These are phyloP conservation scores for Starmerella bacillaris DNA, from an alignment of 805 yeast species.

Conservation along the genomic window DNA sequence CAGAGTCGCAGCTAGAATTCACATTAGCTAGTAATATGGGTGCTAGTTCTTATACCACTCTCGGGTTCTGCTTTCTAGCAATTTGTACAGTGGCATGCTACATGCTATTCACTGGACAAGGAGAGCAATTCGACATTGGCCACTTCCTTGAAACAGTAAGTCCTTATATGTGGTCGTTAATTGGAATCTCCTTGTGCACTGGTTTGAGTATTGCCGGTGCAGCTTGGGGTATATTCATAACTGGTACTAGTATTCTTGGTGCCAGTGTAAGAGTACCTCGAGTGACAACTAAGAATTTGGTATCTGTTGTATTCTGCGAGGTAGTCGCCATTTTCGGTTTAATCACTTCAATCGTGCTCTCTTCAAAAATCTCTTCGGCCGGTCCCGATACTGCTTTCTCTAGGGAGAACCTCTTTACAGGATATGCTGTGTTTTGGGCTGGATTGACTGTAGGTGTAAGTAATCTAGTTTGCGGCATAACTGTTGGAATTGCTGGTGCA, in stretches of 20 bases:
- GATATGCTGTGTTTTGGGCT: constrained; percentile 93
- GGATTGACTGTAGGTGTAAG: constrained; percentile 89
- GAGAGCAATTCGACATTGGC: constrained; percentile 83
- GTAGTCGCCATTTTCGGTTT: constrained; percentile 97
- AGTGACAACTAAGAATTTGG: constrained; percentile 90
- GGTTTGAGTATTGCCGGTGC: constrained; percentile 94
- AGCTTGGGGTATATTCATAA: constrained; percentile 96
- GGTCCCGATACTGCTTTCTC: constrained; percentile 44
- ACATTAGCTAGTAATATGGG: constrained; percentile 7
- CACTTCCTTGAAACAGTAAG: constrained; percentile 67
- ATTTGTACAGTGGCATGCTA: constrained; percentile 14
- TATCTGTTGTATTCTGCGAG: constrained; percentile 94
- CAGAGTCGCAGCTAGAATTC: not conserved
- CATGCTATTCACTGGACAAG: constrained; percentile 68
- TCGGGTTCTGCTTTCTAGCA: constrained; percentile 8
- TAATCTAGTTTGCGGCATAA: constrained; percentile 88
- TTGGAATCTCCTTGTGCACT: constrained; percentile 80
- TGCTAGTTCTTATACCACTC: constrained; percentile 5
- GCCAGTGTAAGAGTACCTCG: constrained; percentile 98
- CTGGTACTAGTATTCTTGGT: constrained; percentile 86
- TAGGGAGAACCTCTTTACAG: constrained; percentile 81
- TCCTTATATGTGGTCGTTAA: constrained; percentile 91
- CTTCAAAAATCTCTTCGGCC: constrained; percentile 64
- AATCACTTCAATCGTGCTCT: constrained; percentile 92
- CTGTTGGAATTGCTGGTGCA: constrained; percentile 94